phyloP scores from a whole-genome alignment of 345 rosid genomes.

The Hibiscus syriacus region DNA sequence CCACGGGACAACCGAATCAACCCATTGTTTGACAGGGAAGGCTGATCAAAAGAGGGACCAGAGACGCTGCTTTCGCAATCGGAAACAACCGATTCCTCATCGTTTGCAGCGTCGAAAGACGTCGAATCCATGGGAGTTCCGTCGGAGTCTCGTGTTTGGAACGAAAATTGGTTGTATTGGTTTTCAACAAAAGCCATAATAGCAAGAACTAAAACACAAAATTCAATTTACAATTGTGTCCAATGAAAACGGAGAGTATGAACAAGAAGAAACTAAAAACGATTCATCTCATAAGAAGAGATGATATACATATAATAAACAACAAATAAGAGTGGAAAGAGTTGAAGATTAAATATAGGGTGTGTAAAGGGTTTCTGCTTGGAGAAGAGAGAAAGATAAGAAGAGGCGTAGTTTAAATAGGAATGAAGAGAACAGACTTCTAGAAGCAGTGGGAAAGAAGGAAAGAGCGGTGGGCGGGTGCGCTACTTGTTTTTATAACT shows the following conservation, averaged over 20 bases:
- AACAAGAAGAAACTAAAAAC: not conserved
- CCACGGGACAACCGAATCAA: slow-evolving; percentile 37
- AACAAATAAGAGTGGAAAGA: not conserved
- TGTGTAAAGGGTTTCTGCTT: no score
- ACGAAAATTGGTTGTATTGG: not conserved
- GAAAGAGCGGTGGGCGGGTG: slow-evolving; percentile 2
- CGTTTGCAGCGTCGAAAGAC: slow-evolving; percentile 11
- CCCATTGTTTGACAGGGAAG: slow-evolving; percentile 13
- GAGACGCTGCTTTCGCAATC: slow-evolving; percentile 53
- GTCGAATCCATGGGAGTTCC: slow-evolving; percentile 6
- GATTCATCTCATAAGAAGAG: not conserved
- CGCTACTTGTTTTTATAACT: not conserved
- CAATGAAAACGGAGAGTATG: not conserved
- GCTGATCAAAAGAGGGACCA: not conserved
- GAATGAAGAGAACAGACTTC: not conserved
- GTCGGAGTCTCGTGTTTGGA: not conserved
- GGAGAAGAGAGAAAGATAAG: not conserved
- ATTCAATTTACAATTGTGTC: not conserved
- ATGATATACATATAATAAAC: not conserved
- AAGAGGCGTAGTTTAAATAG: not conserved
- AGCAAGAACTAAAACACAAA: not conserved
- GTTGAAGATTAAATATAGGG: not conserved
- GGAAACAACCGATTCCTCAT: slow-evolving; percentile 34
- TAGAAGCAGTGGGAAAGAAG: not conserved
- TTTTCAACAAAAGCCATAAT: not conserved